phyloP scores from a whole-genome alignment of 129 eudicot genomes.

The Flaveria sonorensis region DNA sequence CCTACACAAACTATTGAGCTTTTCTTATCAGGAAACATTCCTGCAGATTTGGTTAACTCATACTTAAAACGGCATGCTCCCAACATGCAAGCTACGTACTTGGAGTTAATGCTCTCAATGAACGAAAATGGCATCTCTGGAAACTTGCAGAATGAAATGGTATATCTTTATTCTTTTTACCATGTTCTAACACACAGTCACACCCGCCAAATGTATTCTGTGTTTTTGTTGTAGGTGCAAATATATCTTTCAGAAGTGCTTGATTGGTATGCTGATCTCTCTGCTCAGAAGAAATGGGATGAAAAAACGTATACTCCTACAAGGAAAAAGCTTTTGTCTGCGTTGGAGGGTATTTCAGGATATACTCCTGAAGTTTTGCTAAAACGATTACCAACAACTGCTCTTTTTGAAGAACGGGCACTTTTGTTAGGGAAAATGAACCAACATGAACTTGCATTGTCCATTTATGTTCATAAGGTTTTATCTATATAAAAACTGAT shows the following conservation, averaged over 20 bases:
- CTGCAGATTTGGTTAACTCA: constrained; percentile 90
- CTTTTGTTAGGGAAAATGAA: constrained; percentile 91
- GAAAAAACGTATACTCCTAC: constrained; percentile 77
- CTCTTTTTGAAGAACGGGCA: constrained; percentile 87
- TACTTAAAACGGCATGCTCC: constrained; percentile 97
- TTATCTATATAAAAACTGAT: not conserved
- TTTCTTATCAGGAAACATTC: constrained; percentile 86
- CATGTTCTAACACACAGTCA: not conserved
- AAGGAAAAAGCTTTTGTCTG: constrained; percentile 88
- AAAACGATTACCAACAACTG: constrained; percentile 79
- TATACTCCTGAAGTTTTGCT: constrained; percentile 83
- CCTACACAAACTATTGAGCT: constrained; percentile 93
- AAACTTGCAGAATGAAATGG: constrained; percentile 98
- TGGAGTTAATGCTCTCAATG: constrained; percentile 92
- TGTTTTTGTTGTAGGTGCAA: constrained; percentile 62
- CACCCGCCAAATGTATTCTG: not conserved
- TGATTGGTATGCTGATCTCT: constrained; percentile 80
- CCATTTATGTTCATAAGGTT: constrained; percentile 96
- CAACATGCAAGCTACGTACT: constrained; percentile 88
- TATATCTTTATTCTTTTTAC: constrained; percentile 31
- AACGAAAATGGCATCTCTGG: constrained; percentile 88
- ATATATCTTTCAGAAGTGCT: constrained; percentile 95
- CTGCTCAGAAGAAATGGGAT: constrained; percentile 80
- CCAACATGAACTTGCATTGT: constrained; percentile 96
- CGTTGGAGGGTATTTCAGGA: constrained; percentile 88